Evolutionary conservation across 129 eudicot genomes (phyloP).

Genomic region (Heracleum sosnowskyi): DNA sequence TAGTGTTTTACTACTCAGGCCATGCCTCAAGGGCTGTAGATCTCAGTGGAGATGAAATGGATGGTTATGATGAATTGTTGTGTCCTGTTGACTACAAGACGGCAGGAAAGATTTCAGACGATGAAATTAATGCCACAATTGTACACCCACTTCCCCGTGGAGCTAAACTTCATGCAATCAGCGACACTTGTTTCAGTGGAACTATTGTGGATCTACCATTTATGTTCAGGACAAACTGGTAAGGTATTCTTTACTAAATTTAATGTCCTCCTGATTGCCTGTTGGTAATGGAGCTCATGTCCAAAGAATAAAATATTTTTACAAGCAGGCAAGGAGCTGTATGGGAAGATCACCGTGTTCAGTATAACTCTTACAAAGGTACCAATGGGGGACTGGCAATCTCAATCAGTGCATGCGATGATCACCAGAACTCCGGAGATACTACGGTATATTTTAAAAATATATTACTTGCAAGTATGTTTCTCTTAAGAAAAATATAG

Average conservation of each 20-base stretch:
- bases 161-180: conserved; percentile 53
- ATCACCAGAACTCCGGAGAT: conserved; percentile 54
- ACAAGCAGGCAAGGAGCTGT: conserved; percentile 36
- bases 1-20: conserved; percentile 81
- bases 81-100: conserved; percentile 62
- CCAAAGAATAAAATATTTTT: background rate
- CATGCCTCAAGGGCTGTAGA: conserved; percentile 53
- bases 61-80: conserved; percentile 59
- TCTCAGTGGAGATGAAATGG: conserved; percentile 49
- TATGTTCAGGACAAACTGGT: conserved; percentile 48
- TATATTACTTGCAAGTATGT: background rate
- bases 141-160: conserved; percentile 68
- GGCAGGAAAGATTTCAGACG: conserved; percentile 67
- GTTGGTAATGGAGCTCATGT: background rate
- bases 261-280: background rate
- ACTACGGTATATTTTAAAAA: conserved; percentile 30
- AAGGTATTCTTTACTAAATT: conserved; percentile 8
- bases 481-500: background rate
- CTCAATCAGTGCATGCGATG: conserved; percentile 67
- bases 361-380: conserved; percentile 40
- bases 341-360: conserved; percentile 56
- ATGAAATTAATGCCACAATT: conserved; percentile 57
- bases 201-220: conserved; percentile 57
- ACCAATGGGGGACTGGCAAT: conserved; percentile 61
- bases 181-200: conserved; percentile 70